Percentiles rank a stretch among this genome's conserved stretches.
Conservation (phyloP, 305 asterid species). For the Fraxinus platypoda region DNA sequence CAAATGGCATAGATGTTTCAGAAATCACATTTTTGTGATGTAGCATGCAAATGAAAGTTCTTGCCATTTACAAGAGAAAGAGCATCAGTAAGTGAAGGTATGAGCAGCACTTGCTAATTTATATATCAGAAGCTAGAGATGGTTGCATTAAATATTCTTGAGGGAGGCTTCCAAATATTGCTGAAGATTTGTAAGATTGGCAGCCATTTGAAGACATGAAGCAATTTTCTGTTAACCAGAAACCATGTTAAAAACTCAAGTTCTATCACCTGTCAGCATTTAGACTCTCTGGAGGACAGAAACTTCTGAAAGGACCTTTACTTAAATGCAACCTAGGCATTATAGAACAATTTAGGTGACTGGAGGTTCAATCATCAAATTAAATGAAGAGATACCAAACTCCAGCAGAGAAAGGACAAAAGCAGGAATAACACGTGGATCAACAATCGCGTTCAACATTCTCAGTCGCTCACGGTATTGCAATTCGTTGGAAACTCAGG, state of each 20-base stretch:
- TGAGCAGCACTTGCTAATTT: not conserved
- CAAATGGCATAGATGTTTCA: not conserved
- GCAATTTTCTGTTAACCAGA: slow-evolving; percentile 38
- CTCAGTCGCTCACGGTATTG: not conserved
- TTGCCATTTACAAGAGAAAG: not conserved
- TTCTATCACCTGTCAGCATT: slow-evolving; percentile 46
- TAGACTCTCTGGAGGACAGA: not conserved
- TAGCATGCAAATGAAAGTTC: not conserved
- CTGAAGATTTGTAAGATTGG: slow-evolving; percentile 47
- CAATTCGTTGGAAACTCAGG: not conserved
- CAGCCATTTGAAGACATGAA: slow-evolving; percentile 53
- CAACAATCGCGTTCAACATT: not conserved
- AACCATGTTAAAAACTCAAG: slow-evolving; percentile 45
- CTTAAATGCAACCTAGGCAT: not conserved
- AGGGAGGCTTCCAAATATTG: slow-evolving; percentile 55
- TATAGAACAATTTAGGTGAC: not conserved
- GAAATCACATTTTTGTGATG: not conserved
- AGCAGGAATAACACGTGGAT: not conserved
- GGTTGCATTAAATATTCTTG: slow-evolving; percentile 37
- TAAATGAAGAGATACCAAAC: not conserved
- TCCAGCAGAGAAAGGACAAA: not conserved
- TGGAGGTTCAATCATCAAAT: not conserved
- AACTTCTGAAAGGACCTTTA: not conserved
- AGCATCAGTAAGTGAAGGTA: not conserved
- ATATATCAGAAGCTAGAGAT: not conserved